Base-by-base conservation (phyloP, 1,139 yeast genomes). In the Debaryomyces coudertii region DNA sequence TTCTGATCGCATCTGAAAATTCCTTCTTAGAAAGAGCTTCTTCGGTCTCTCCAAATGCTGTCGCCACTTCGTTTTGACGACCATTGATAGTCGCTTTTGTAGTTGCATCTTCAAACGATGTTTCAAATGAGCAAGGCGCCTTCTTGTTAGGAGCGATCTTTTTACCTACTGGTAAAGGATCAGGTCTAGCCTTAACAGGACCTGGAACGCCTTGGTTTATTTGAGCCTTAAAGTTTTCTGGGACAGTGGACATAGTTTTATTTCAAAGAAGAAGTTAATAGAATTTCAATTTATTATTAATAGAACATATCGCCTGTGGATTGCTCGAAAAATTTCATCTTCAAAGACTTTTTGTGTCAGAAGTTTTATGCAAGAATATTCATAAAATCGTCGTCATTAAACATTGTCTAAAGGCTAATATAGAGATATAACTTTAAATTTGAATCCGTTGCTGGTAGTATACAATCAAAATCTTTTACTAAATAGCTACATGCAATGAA, bases 181-280 rank as follows among this genome's bases (percentile, higher is more conserved):
- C 56, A 9, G 56, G 56, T 36, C 56, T 49, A 29, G 56, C 56
- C 43, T 53, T 53, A 30, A 51, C 53, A 22, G 43, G 36, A 8
- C 55, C 55, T 5, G 56, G 55, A 25, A 53, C 56, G 34, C 56
- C 56, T 45, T 53, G 56, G 38, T 53, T 53, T 46, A 53, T 52
- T 40, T 53, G 56, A 15, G 56, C 56, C 35, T 53, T 53, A 42
- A 53, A 53, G 34, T 43, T 51, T 15, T 43, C 53, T 36, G 56
- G 56, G 25, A 53, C 55, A n/a, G 43, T 30, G 7, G 52, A 43
- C 55, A 52, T 52, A 23, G 8, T 31, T 2, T 15, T 33, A 33
- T 20, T 9, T 9, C 15, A 18, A 8, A 5, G 8, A 18, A 29
- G 12, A 29, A 14, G 8, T 29, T 29, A 11, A 20, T 20, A n/a